phyloP scores from a whole-genome alignment of 2,329 filamentous ascomycete species.

The Penicillium sp. region DNA sequence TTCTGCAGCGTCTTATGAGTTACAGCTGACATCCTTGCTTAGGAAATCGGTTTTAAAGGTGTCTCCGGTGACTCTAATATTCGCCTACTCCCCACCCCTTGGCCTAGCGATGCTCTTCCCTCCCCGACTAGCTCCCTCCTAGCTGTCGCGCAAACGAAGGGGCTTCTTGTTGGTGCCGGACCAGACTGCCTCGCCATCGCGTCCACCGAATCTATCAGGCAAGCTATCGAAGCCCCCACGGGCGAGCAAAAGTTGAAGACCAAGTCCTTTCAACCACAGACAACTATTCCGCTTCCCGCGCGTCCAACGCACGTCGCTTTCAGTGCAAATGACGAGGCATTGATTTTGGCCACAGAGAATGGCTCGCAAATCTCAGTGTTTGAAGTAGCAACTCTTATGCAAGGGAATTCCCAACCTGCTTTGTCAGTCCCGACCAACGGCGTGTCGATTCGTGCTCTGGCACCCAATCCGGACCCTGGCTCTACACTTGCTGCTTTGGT shows the following conservation, averaged over 20 bases:
- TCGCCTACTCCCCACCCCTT: conserved; percentile 68
- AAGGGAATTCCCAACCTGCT: conserved; percentile 60
- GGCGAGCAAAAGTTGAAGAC: conserved; percentile 55
- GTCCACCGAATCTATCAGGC: conserved; percentile 69
- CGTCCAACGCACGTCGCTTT: conserved; percentile 85
- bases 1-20: background rate
- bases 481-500: conserved; percentile 73
- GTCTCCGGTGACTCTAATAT: conserved; percentile 76
- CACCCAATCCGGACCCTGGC: conserved; percentile 67
- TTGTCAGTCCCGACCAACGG: conserved; percentile 74
- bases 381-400: conserved; percentile 61
- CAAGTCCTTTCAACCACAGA: conserved; percentile 65
- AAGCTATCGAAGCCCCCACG: conserved; percentile 60
- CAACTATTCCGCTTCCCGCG: conserved; percentile 64
- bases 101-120: conserved; percentile 65
- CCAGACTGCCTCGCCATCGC: conserved; percentile 73
- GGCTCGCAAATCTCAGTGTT: conserved; percentile 81
- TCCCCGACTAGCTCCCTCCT: conserved; percentile 74
- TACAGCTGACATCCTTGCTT: conserved; percentile 10
- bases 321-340: conserved; percentile 77
- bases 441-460: conserved; percentile 64
- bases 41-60: conserved; percentile 74
- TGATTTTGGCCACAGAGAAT: conserved; percentile 75
- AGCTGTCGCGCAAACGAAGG: conserved; percentile 70
- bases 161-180: conserved; percentile 79